A percentile compares a stretch with the other conserved stretches of the same genome.
phyloP scores from a whole-genome alignment of 345 rosid species.

The Balakata baccata region DNA sequence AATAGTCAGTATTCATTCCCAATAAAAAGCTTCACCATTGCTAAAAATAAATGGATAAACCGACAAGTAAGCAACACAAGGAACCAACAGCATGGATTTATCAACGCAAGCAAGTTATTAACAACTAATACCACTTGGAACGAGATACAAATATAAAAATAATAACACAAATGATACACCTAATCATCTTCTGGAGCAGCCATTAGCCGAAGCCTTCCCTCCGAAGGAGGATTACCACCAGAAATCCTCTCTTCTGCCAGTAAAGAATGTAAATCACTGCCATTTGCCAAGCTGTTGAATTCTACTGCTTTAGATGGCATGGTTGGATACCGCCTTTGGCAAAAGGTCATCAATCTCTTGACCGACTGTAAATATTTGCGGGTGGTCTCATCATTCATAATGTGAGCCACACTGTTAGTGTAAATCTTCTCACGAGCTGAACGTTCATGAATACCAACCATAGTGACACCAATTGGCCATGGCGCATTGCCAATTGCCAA shows the following conservation, averaged over 20 bases:
- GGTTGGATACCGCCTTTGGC: slow-evolving; percentile 88
- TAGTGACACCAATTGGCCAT: slow-evolving; percentile 99
- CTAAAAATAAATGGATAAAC: neutral
- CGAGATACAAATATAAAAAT: neutral
- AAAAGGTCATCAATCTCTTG: slow-evolving; percentile 93
- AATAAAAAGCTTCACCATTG: neutral
- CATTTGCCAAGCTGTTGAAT: slow-evolving; percentile 96
- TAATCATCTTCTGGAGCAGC: slow-evolving; percentile 57
- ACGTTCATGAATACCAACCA: slow-evolving; percentile 99
- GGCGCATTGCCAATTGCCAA: slow-evolving; percentile 96
- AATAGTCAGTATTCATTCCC: neutral
- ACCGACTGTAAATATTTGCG: slow-evolving; percentile 91
- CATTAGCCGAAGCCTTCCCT: slow-evolving; percentile 71
- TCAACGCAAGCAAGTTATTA: neutral
- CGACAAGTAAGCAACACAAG: neutral
- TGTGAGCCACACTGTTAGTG: slow-evolving; percentile 96
- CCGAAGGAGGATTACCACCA: slow-evolving; percentile 44
- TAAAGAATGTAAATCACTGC: slow-evolving; percentile 83
- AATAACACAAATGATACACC: slow-evolving; percentile 11
- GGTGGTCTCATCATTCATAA: slow-evolving; percentile 97
- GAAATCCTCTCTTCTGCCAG: slow-evolving; percentile 66
- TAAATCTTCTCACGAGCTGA: slow-evolving; percentile 96
- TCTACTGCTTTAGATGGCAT: slow-evolving; percentile 94
- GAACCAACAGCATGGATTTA: neutral
- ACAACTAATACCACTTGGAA: neutral